phyloP scores from a whole-genome alignment of 495 filamentous ascomycete species.

The Xylaria longipes region DNA sequence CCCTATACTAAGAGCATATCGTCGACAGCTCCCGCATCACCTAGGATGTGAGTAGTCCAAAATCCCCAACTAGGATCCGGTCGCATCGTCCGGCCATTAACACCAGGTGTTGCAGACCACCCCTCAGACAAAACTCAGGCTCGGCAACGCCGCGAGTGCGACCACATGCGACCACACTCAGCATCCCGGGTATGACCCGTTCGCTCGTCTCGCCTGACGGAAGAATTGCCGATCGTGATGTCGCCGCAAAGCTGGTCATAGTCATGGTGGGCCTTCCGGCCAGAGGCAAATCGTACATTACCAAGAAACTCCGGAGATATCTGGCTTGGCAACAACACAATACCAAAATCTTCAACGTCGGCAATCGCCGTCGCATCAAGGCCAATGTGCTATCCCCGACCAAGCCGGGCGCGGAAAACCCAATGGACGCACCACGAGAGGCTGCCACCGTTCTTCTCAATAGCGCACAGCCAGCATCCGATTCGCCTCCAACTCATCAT shows the following conservation, averaged over 20 bases:
- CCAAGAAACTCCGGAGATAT: constrained; percentile 95
- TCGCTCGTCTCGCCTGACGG: constrained; percentile 95
- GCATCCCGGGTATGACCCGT: constrained; percentile 86
- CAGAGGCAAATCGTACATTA: constrained; percentile 96
- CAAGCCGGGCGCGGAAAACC: constrained; percentile 34
- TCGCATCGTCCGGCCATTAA: constrained; percentile 2
- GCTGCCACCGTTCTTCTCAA: constrained; percentile 58
- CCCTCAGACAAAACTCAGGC: constrained; percentile 65
- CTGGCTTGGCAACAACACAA: constrained; percentile 97
- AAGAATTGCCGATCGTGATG: constrained; percentile 86
- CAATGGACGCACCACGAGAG: constrained; percentile 47
- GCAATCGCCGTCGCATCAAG: constrained; percentile 82
- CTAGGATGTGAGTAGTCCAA: constrained; percentile 54
- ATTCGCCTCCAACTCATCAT: constrained; percentile 37
- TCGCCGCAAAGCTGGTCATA: constrained; percentile 94
- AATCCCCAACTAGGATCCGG: neutral
- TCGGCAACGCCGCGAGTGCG: constrained; percentile 65
- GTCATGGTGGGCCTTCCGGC: constrained; percentile 98
- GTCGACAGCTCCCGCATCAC: constrained; percentile 61
- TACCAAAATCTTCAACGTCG: constrained; percentile 95
- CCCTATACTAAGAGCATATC: constrained; percentile 57
- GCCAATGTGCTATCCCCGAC: constrained; percentile 58
- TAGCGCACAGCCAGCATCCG: constrained; percentile 42
- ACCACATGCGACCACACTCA: constrained; percentile 81
- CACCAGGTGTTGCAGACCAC: constrained; percentile 50